Conservation (phyloP, 768 basidiomycete species). For the Suillus subaureus region DNA sequence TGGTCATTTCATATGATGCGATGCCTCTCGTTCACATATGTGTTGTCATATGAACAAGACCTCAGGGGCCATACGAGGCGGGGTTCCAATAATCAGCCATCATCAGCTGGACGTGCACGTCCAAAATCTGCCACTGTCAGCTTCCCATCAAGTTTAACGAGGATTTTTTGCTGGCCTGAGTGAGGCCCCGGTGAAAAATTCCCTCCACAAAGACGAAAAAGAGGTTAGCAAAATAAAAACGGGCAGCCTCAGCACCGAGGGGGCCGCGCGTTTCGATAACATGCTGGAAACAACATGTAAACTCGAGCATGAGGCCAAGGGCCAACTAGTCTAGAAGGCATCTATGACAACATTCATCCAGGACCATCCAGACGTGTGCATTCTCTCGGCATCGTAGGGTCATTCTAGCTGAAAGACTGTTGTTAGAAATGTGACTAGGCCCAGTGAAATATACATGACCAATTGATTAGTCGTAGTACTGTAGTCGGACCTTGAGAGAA, state of each 20-base stretch:
- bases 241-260: conserved; percentile 32
- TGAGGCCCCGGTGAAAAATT: conserved; percentile 55
- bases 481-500: not conserved
- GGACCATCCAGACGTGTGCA: conserved; percentile 43
- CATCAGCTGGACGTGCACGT: conserved; percentile 24
- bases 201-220: conserved; percentile 43
- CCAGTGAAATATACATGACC: conserved; percentile 21
- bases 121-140: conserved; percentile 57
- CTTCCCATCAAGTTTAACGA: conserved; percentile 57
- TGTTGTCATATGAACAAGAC: conserved; percentile 24
- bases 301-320: conserved; percentile 55
- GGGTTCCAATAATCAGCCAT: conserved; percentile 47
- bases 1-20: conserved; percentile 54
- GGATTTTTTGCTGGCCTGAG: conserved; percentile 59
- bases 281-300: conserved; percentile 44
- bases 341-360: conserved; percentile 50
- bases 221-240: conserved; percentile 46
- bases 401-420: conserved; percentile 18
- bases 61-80: conserved; percentile 54
- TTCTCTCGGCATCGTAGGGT: conserved; percentile 41
- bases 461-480: conserved; percentile 32
- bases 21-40: conserved; percentile 51
- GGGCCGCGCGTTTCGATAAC: conserved; percentile 27
- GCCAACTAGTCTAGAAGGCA: conserved; percentile 48
- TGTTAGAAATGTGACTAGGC: conserved; percentile 3